phyloP scores from a whole-genome alignment of 257 asterid species.

The Galeopsis tetrahit region DNA sequence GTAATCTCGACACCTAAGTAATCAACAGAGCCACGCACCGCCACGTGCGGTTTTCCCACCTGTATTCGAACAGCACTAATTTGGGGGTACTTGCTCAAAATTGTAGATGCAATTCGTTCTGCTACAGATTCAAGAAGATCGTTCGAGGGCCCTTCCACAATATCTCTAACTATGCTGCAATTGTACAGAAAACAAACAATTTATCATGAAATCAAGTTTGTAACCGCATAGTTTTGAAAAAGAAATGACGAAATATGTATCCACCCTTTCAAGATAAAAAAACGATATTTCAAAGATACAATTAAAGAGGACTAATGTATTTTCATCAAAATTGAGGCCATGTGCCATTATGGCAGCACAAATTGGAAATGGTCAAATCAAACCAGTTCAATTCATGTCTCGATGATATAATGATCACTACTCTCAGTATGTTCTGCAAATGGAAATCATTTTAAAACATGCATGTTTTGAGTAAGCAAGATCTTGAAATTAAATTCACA shows the following conservation, averaged over 20 bases:
- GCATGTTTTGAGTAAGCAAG: background rate
- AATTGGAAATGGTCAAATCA: too few species aligned
- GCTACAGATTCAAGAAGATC: conserved; percentile 90
- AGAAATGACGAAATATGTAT: background rate
- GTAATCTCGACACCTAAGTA: conserved; percentile 85
- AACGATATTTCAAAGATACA: too few species aligned
- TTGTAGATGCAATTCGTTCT: conserved; percentile 59
- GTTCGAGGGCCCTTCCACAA: conserved; percentile 72
- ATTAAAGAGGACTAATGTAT: too few species aligned
- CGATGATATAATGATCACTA: too few species aligned
- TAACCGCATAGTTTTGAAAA: background rate
- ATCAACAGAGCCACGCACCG: conserved; percentile 75
- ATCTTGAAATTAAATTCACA: background rate
- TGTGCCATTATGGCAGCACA: too few species aligned
- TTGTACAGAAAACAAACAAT: background rate
- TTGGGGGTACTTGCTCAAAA: conserved; percentile 53
- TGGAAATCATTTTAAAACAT: background rate
- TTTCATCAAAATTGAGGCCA: too few species aligned
- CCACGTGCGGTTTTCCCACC: conserved; percentile 93
- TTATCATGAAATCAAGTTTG: conserved; percentile 5
- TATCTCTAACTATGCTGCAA: conserved; percentile 72
- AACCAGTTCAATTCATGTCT: too few species aligned
- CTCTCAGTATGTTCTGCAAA: too few species aligned
- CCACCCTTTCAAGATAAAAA: too few species aligned
- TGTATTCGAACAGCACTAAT: conserved; percentile 71